phyloP scores from a whole-genome alignment of 305 asterid species.

The Fraxinus angustifolia region DNA sequence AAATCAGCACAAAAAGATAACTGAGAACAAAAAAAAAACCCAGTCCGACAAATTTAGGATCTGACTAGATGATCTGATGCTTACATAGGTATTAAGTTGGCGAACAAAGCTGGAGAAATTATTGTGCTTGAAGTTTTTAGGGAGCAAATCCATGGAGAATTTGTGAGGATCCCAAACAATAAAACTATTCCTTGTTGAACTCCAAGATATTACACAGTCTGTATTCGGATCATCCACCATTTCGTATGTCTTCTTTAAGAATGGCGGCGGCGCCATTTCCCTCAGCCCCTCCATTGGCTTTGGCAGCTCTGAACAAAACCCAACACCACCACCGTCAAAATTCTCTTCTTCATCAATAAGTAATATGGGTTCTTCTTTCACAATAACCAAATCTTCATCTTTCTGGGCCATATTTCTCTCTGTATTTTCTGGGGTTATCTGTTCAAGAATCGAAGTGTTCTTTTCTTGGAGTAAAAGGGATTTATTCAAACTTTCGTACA shows the following conservation, averaged over 20 bases:
- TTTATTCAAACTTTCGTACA: background rate
- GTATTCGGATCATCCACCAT: slow-evolving; percentile 27
- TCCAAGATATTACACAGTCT: slow-evolving; percentile 30
- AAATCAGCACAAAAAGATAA: background rate
- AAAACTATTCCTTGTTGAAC: slow-evolving; percentile 21
- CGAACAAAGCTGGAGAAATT: slow-evolving; percentile 26
- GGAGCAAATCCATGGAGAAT: slow-evolving; percentile 24
- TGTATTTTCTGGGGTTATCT: background rate
- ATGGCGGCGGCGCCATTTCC: slow-evolving; percentile 18
- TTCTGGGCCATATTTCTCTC: background rate
- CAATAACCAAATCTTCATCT: background rate
- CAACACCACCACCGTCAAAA: slow-evolving; percentile 2
- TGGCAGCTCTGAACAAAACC: background rate
- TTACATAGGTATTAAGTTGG: slow-evolving; percentile 32
- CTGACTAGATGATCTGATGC: background rate
- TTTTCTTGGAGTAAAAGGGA: background rate
- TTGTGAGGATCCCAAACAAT: slow-evolving; percentile 28
- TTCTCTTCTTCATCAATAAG: slow-evolving; percentile 3
- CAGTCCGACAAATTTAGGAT: background rate
- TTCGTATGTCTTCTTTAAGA: slow-evolving; percentile 19
- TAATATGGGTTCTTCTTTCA: slow-evolving; percentile 1
- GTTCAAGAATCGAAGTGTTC: background rate
- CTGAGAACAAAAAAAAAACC: background rate
- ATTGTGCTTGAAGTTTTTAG: slow-evolving; percentile 22
- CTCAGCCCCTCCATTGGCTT: background rate